Conservation (phyloP, 2,329 filamentous ascomycete species). For the Cladosporium sp. region DNA sequence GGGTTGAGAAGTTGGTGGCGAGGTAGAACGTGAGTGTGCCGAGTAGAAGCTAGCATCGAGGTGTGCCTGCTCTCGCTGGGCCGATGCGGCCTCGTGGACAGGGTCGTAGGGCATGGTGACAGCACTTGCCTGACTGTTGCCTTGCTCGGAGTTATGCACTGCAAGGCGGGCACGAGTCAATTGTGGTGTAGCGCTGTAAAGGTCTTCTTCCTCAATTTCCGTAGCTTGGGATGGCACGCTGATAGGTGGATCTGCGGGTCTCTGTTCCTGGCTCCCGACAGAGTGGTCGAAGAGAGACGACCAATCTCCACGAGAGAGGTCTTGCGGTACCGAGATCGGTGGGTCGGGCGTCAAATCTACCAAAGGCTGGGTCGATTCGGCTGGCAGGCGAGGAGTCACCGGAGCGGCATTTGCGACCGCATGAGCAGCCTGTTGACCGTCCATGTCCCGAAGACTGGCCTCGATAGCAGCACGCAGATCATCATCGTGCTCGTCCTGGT, state of each 20-base stretch:
- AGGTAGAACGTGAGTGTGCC: conserved; percentile 21
- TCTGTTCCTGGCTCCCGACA: conserved; percentile 12
- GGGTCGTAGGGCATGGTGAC: conserved; percentile 21
- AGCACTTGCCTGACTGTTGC: not conserved
- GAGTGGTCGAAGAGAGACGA: conserved; percentile 20
- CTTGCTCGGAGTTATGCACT: not conserved
- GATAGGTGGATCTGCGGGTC: conserved; percentile 8
- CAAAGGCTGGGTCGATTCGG: conserved; percentile 18
- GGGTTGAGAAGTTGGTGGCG: conserved; percentile 16
- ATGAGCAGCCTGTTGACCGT: conserved; percentile 23
- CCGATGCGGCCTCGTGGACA: conserved; percentile 27
- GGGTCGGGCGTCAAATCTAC: conserved; percentile 26
- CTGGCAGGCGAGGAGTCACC: conserved; percentile 14
- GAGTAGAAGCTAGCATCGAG: conserved; percentile 30
- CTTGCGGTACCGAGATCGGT: conserved; percentile 12
- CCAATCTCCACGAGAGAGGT: conserved; percentile 18
- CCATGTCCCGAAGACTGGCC: conserved; percentile 30
- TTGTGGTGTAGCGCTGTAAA: conserved; percentile 32
- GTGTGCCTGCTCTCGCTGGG: conserved; percentile 12
- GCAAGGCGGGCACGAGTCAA: conserved; percentile 30
- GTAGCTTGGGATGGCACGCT: conserved; percentile 18
- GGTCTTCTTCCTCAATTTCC: conserved; percentile 23
- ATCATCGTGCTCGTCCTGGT: conserved; percentile 21
- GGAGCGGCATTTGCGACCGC: conserved; percentile 17
- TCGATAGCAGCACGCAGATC: conserved; percentile 32